Evolutionary conservation across 495 filamentous ascomycete genomes (phyloP).

Genomic region (Poronia punctata): DNA sequence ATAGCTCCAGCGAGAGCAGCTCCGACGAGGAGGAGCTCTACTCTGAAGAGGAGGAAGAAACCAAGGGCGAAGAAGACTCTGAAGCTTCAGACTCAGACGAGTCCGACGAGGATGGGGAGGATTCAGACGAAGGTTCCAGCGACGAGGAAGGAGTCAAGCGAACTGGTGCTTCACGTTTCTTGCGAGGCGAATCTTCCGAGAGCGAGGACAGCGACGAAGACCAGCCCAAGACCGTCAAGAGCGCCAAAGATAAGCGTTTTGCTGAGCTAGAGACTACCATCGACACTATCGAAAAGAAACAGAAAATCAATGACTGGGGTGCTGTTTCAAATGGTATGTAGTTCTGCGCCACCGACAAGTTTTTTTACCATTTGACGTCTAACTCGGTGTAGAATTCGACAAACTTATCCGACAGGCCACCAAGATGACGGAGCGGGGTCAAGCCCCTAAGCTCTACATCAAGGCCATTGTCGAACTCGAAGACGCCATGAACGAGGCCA

Average conservation of each 20-base stretch:
- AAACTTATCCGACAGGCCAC: conserved; percentile 87
- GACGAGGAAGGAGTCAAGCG: conserved; percentile 55
- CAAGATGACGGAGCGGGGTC: conserved; percentile 68
- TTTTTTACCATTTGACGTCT: conserved; percentile 1
- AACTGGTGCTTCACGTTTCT: conserved; percentile 70
- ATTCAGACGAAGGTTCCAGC: conserved; percentile 55
- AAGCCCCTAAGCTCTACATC: conserved; percentile 82
- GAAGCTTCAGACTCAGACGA: conserved; percentile 38
- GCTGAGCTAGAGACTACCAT: conserved; percentile 90
- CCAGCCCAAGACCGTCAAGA: conserved; percentile 78
- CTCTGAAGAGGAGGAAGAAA: conserved; percentile 61
- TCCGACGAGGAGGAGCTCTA: conserved; percentile 90
- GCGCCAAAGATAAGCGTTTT: conserved; percentile 92
- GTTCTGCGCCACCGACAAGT: background rate
- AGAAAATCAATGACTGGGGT: conserved; percentile 96
- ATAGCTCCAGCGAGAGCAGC: conserved; percentile 75
- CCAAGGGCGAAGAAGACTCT: conserved; percentile 37
- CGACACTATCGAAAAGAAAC: conserved; percentile 84
- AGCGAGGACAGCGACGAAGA: conserved; percentile 83
- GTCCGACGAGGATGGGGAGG: conserved; percentile 40
- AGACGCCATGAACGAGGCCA: conserved; percentile 89
- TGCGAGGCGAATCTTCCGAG: conserved; percentile 64
- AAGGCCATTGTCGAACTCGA: conserved; percentile 90
- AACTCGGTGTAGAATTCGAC: conserved; percentile 70
- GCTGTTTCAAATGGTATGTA: conserved; percentile 78